Conservation (phyloP, 768 basidiomycete species). For the Hemileccinum impolitum region DNA sequence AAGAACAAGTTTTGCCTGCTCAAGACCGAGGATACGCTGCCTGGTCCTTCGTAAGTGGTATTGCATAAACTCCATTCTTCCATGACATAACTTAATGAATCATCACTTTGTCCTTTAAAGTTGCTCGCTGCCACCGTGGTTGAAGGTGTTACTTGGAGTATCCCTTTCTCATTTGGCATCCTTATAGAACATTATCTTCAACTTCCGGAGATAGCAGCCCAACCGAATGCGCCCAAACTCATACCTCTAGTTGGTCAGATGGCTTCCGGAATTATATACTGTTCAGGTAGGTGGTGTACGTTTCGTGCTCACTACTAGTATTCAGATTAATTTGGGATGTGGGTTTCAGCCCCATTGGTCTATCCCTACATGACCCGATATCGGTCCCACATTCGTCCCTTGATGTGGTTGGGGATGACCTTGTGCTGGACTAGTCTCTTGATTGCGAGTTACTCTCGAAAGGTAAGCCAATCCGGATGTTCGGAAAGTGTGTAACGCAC, state of each 20-base stretch:
- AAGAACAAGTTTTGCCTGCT: neutral
- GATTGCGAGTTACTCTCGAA: slow-evolving; percentile 1
- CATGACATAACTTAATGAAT: no score
- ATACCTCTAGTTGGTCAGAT: neutral
- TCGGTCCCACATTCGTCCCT: neutral
- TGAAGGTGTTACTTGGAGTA: neutral
- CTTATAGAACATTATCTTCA: neutral
- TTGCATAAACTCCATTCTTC: no score
- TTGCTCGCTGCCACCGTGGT: neutral
- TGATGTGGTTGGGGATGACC: slow-evolving; percentile 3
- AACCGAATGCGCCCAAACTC: neutral
- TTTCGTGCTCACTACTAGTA: neutral
- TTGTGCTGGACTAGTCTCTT: neutral
- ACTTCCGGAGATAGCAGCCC: slow-evolving; percentile 1
- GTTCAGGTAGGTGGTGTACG: neutral
- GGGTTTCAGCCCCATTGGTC: neutral
- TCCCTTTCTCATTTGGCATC: slow-evolving; percentile 4
- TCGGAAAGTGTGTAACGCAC: neutral
- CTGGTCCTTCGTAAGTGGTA: slow-evolving; percentile 1
- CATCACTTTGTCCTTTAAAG: neutral
- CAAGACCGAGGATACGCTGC: neutral
- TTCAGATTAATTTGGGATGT: neutral
- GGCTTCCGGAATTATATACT: neutral
- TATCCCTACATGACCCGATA: neutral
- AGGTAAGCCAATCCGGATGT: neutral